Percentiles rank a stretch among this genome's conserved stretches.
These are phyloP conservation scores for Plenodomus tracheiphilus DNA, from an alignment of 2,329 filamentous ascomycete genomes.

Conservation along the genomic window DNA sequence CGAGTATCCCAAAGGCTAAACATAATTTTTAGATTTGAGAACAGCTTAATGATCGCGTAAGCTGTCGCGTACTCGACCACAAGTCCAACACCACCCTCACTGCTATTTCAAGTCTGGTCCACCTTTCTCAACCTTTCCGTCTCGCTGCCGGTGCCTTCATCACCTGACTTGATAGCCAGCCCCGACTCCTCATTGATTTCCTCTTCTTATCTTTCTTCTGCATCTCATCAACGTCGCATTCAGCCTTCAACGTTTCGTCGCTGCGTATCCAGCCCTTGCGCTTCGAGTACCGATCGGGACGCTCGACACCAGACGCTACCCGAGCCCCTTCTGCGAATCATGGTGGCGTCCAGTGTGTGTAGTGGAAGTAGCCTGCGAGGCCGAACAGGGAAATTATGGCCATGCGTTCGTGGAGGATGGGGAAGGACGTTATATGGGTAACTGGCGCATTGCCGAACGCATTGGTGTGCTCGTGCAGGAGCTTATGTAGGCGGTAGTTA, in stretches of 20 bases:
- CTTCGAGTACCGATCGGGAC: conserved; percentile 76
- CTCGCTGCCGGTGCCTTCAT: too few species aligned
- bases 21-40: conserved; percentile 76
- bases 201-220: conserved; percentile 5
- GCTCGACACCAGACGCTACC: conserved; percentile 66
- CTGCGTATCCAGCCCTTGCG: conserved; percentile 79
- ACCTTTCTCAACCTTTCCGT: conserved; percentile 21
- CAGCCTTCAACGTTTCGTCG: conserved; percentile 52
- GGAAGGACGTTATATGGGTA: conserved; percentile 81
- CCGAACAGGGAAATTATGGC: conserved; percentile 67
- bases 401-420: conserved; percentile 89
- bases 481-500: conserved; percentile 43
- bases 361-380: conserved; percentile 53
- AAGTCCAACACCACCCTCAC: conserved; percentile 56
- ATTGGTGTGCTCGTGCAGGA: conserved; percentile 69
- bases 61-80: conserved; percentile 78
- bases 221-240: conserved; percentile 17
- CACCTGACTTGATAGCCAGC: too few species aligned
- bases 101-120: conserved; percentile 45
- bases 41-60: conserved; percentile 84
- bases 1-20: conserved; percentile 87
- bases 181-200: conserved; percentile 31
- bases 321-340: conserved; percentile 57
- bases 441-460: conserved; percentile 76
- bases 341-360: conserved; percentile 71